A percentile compares a stretch with the other conserved stretches of the same genome.
Conservation (phyloP, 768 basidiomycete species). For the Suillus placidus region DNA sequence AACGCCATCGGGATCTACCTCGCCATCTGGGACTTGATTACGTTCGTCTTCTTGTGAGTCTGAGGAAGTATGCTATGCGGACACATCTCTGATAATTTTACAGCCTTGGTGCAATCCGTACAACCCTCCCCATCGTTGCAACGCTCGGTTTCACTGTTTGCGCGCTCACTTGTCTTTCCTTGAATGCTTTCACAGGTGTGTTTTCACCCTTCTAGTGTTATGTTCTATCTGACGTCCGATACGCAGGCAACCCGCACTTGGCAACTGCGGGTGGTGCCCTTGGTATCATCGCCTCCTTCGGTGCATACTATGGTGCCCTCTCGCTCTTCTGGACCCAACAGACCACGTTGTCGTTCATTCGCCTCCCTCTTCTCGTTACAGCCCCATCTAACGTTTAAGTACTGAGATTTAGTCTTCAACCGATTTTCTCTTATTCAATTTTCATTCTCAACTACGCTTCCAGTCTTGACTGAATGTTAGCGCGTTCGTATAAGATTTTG, state of each 20-base stretch:
- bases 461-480: neutral
- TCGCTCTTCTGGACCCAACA: constrained; percentile 34
- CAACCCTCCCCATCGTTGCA: constrained; percentile 25
- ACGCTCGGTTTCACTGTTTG: constrained; percentile 27
- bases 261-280: constrained; percentile 32
- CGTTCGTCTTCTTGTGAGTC: constrained; percentile 28
- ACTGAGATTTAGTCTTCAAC: neutral
- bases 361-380: constrained; percentile 23
- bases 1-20: constrained; percentile 32
- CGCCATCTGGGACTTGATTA: constrained; percentile 29
- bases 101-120: constrained; percentile 30
- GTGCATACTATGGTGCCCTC: constrained; percentile 32
- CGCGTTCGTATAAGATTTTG: too few species aligned
- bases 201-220: neutral
- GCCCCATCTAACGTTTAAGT: constrained; percentile 21
- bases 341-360: constrained; percentile 30
- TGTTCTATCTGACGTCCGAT: constrained; percentile 2
- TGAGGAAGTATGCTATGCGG: neutral
- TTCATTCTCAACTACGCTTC: neutral
- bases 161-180: constrained; percentile 28
- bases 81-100: neutral
- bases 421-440: neutral
- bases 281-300: constrained; percentile 29
- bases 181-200: constrained; percentile 31
- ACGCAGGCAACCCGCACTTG: constrained; percentile 24